Conservation (phyloP, 306 rosid species). For the Benincasa hispida region DNA sequence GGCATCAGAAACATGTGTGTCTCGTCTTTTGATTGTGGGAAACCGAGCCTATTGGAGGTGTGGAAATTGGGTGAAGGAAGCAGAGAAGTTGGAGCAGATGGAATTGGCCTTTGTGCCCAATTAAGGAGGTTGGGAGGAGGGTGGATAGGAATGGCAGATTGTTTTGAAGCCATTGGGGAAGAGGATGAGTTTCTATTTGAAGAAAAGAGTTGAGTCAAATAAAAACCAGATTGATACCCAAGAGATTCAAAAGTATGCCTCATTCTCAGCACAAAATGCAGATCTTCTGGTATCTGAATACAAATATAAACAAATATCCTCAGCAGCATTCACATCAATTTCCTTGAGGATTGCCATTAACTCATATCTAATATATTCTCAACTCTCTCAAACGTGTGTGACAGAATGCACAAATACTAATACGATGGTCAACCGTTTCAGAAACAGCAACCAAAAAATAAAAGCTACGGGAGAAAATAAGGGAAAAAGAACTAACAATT, state of each 20-base stretch:
- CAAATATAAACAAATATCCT: neutral
- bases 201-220: conserved; percentile 87
- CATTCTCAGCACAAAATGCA: conserved; percentile 96
- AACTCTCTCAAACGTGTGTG: neutral
- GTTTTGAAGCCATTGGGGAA: conserved; percentile 54
- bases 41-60: conserved; percentile 41
- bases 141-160: conserved; percentile 52
- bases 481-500: conserved; percentile 45
- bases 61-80: conserved; percentile 63
- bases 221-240: conserved; percentile 90
- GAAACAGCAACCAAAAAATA: neutral
- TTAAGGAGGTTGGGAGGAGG: conserved; percentile 71
- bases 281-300: conserved; percentile 85
- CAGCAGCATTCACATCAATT: conserved; percentile 4
- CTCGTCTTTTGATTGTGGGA: conserved; percentile 62
- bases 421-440: neutral
- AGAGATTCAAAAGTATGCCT: conserved; percentile 97
- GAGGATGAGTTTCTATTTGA: conserved; percentile 65
- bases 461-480: neutral
- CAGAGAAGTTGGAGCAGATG: conserved; percentile 48
- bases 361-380: neutral
- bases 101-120: conserved; percentile 72
- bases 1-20: conserved; percentile 70
- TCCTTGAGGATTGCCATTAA: neutral
- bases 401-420: neutral